phyloP scores from a whole-genome alignment of 2,329 filamentous ascomycete genomes.

The Paracoccidioides lutzii region DNA sequence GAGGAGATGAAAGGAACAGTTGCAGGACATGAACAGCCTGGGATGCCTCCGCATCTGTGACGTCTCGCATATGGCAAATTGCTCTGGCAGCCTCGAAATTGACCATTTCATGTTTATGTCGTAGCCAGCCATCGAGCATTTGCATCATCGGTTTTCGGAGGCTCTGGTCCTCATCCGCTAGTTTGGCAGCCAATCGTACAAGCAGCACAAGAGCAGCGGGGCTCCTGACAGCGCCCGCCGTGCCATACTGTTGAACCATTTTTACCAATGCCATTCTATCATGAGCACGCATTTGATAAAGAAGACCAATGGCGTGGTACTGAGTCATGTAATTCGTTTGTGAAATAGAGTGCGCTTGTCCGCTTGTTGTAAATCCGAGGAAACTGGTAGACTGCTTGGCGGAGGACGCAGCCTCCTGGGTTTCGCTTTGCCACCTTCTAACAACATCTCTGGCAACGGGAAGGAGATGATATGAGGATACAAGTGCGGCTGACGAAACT shows the following conservation, averaged over 20 bases:
- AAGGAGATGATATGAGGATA: conserved; percentile 94
- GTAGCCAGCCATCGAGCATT: conserved; percentile 87
- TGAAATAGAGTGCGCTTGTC: conserved; percentile 54
- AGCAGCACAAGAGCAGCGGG: conserved; percentile 86
- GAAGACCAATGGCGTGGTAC: conserved; percentile 91
- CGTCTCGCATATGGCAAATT: conserved; percentile 86
- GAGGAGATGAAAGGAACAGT: conserved; percentile 88
- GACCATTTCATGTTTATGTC: conserved; percentile 99
- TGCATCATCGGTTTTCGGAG: conserved; percentile 94
- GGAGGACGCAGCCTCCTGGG: conserved; percentile 86
- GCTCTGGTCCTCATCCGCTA: conserved; percentile 83
- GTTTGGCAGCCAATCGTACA: conserved; percentile 79
- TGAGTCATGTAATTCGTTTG: conserved; percentile 96
- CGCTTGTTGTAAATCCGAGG: conserved; percentile 77
- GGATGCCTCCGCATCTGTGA: conserved; percentile 79
- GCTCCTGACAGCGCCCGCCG: conserved; percentile 84
- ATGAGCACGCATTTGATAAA: conserved; percentile 96
- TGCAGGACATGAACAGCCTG: conserved; percentile 93
- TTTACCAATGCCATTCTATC: conserved; percentile 98
- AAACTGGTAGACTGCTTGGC: conserved; percentile 82
- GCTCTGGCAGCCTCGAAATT: conserved; percentile 98
- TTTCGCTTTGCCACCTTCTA: conserved; percentile 95
- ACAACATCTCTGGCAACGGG: conserved; percentile 93
- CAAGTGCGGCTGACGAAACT: conserved; percentile 86
- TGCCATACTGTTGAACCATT: conserved; percentile 99